Conservation (phyloP, 257 asterid genomes). For the Solanum paucissectum region DNA sequence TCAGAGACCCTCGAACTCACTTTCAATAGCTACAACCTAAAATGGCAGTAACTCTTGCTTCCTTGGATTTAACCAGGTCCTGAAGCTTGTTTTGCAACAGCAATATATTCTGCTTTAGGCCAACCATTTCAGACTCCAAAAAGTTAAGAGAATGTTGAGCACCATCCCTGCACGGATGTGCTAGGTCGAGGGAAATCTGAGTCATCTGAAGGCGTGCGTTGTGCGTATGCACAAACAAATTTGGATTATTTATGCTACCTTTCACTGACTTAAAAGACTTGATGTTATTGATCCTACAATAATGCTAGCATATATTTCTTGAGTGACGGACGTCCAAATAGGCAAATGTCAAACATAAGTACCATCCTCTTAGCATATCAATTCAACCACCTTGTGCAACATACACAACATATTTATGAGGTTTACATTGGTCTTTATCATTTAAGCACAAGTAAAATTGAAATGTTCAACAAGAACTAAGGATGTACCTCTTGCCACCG, state of each 20-base stretch:
- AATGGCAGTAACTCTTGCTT: constrained; percentile 11
- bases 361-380: not conserved
- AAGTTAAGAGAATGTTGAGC: constrained; percentile 7
- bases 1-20: constrained; percentile 56
- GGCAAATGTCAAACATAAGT: not conserved
- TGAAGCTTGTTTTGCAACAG: constrained; percentile 4
- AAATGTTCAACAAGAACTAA: not conserved
- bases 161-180: constrained; percentile 11
- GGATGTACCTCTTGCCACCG: constrained; percentile 54
- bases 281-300: not conserved
- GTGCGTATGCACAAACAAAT: too few species aligned
- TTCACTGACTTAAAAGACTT: not conserved
- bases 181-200: not conserved
- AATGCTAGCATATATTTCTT: not conserved
- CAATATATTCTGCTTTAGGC: constrained; percentile 6
- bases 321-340: not conserved
- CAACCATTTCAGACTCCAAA: constrained; percentile 20
- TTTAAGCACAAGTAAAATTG: not conserved
- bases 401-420: not conserved
- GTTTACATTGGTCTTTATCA: not conserved
- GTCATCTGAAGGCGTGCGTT: too few species aligned
- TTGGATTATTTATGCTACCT: too few species aligned
- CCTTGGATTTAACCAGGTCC: constrained; percentile 8
- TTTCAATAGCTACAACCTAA: constrained; percentile 1
- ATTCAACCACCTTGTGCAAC: not conserved